These are phyloP conservation scores for Penicillium sp. DNA, from an alignment of 2,329 filamentous ascomycete species.

Conservation along the genomic window DNA sequence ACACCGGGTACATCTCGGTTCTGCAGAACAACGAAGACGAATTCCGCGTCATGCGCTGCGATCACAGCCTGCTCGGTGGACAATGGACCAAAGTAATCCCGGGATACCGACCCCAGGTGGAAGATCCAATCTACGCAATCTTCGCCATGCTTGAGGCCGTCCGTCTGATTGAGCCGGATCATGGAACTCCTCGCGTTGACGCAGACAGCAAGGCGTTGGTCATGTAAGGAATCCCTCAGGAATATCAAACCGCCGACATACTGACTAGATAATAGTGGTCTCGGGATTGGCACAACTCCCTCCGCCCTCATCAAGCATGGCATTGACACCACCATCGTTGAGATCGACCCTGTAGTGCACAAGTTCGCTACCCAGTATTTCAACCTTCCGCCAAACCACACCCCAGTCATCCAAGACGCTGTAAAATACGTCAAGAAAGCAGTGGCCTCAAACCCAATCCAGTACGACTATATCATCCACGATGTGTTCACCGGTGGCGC, in stretches of 20 bases:
- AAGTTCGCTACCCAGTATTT: constrained; percentile 82
- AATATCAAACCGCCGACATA: constrained; percentile 1
- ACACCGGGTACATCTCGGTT: constrained; percentile 90
- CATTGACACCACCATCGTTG: constrained; percentile 88
- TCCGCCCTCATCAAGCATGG: constrained; percentile 81
- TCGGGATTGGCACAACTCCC: constrained; percentile 89
- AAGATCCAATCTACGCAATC: constrained; percentile 91
- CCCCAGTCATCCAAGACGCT: constrained; percentile 76
- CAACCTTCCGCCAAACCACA: constrained; percentile 70
- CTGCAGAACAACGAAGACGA: constrained; percentile 67
- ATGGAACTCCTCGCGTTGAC: constrained; percentile 47
- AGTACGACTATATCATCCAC: constrained; percentile 90
- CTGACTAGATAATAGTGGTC: constrained; percentile 55
- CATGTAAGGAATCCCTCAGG: constrained; percentile 59
- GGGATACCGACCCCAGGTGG: constrained; percentile 54
- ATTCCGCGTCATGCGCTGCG: constrained; percentile 82
- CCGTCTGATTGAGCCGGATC: constrained; percentile 64
- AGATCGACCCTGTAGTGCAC: constrained; percentile 88
- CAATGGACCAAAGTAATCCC: constrained; percentile 66
- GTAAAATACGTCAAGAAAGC: constrained; percentile 59
- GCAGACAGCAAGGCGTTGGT: constrained; percentile 74
- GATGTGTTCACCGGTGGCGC: constrained; percentile 97
- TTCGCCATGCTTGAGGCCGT: constrained; percentile 94
- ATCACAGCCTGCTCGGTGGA: constrained; percentile 89
- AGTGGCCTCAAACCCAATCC: constrained; percentile 37